A percentile compares a stretch with the other conserved stretches of the same genome.
Conservation (phyloP, 371 early-diverging fungal genomes). For the Zychaea mexicana region DNA sequence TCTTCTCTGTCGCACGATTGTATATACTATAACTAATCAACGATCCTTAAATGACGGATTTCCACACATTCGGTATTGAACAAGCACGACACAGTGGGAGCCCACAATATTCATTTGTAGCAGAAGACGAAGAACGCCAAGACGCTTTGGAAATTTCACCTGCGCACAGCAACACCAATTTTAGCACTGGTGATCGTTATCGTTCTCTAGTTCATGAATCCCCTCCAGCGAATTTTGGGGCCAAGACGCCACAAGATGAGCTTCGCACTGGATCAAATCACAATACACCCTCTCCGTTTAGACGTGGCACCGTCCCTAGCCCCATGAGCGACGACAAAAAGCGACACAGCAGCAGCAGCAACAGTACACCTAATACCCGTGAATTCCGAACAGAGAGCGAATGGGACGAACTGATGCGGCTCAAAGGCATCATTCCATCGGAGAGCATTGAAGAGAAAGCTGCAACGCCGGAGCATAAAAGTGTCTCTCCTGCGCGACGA, state of each 20-base stretch:
- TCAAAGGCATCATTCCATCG: background rate
- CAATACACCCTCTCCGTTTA: background rate
- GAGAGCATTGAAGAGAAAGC: background rate
- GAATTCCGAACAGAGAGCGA: background rate
- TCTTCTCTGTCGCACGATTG: background rate
- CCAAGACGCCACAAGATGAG: conserved; percentile 10
- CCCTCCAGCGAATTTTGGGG: conserved; percentile 14
- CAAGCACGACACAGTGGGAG: background rate
- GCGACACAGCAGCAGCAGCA: background rate
- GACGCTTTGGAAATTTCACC: background rate
- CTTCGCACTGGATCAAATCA: background rate
- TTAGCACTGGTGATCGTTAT: conserved; percentile 14
- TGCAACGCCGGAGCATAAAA: background rate
- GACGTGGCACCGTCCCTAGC: background rate
- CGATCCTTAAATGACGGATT: conserved; percentile 1
- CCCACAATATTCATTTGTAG: background rate
- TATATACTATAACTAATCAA: background rate
- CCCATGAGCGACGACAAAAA: background rate
- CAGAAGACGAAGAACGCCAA: background rate
- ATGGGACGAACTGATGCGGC: background rate
- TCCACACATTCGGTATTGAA: background rate
- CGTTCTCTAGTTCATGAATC: conserved; percentile 23
- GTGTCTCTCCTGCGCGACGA: too few relatives aligned
- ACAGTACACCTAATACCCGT: background rate
- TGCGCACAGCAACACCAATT: background rate